Conservation (phyloP, 2,329 filamentous ascomycete species). For the Aureobasidium melanogenum region DNA sequence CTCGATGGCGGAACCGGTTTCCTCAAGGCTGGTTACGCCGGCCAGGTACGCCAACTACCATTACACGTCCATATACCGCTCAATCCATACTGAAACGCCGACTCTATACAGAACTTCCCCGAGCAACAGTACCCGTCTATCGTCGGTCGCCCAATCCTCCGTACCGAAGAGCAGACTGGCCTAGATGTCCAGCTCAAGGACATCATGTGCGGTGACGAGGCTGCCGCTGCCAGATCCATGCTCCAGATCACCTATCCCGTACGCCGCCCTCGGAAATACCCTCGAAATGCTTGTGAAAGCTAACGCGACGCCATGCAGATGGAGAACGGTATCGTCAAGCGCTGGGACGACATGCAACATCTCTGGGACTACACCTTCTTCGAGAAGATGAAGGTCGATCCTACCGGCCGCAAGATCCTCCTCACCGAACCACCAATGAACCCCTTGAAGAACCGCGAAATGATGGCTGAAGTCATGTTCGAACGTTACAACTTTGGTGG, state of each 20-base stretch:
- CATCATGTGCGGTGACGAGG: slow-evolving; percentile 99
- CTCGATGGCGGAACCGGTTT: slow-evolving; percentile 99
- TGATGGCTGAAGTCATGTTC: slow-evolving; percentile 99
- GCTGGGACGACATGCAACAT: slow-evolving; percentile 99
- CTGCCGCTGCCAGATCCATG: slow-evolving; percentile 90
- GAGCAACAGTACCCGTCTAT: slow-evolving; percentile 98
- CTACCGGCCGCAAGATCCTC: slow-evolving; percentile 88
- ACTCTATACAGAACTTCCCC: slow-evolving; percentile 73
- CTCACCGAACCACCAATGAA: slow-evolving; percentile 98
- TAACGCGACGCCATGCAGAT: slow-evolving; percentile 47
- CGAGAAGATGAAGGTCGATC: slow-evolving; percentile 92
- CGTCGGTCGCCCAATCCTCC: slow-evolving; percentile 92
- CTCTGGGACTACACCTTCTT: slow-evolving; percentile 98
- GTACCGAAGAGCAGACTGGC: slow-evolving; percentile 77
- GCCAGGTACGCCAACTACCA: slow-evolving; percentile 49
- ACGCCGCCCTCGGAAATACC: slow-evolving; percentile 24
- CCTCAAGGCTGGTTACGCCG: slow-evolving; percentile 98
- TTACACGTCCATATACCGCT: neutral
- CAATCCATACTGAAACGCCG: neutral
- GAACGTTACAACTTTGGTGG: slow-evolving; percentile 93
- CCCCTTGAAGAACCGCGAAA: slow-evolving; percentile 88
- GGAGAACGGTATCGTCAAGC: slow-evolving; percentile 99
- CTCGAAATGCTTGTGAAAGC: neutral
- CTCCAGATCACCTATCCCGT: slow-evolving; percentile 95
- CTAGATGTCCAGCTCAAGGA: slow-evolving; percentile 74